Evolutionary conservation across 192 early-diverging fungal genomes (phyloP), one percentile per base, ranked within the genome.

Genomic region (Gamsiella multidivaricata): DNA sequence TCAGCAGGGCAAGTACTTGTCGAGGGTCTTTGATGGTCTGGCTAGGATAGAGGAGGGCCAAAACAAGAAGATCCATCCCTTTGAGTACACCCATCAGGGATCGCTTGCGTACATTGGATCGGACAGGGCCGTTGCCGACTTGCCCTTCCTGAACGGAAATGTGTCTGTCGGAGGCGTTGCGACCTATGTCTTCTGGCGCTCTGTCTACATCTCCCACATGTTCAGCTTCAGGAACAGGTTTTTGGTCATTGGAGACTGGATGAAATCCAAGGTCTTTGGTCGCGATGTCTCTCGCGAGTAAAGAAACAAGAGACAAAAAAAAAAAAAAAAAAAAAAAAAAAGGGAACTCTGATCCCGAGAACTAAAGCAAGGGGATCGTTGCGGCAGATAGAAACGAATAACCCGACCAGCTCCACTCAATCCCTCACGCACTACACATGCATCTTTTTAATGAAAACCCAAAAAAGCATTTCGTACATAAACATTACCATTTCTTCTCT

Each of bases 41-140:
- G 87, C 84, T 41, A 79, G 78, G 34, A 80, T 75, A n/a, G 83
- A 85, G 8, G 39, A 79, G n/a, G 64, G 82, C 2, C 49, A 81
- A 43, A 54, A 65, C 39, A 79, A 66, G 56, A 70, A 81, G 54
- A 84, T 88, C 36, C 80, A 78, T 17, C 91, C 92, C 52, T 95
- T 94, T 84, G 86, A 91, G 60, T 98, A 96, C 85, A 85, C 89
- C 49, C 92, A 94, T 59, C 86, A 92, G 69, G 96, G 95, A 29
- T 93, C 94, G 10, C 74, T 97, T 46, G 95, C 94, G 17, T 97
- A 98, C 76, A 92, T 98, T 84, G 94, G 95, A 11, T 87, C 88
- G n/a, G 96, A 98, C 65, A 90, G 92, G 82, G 96, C 95, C 37
- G 96, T 98, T 82, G 95, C 95, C 5, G 95, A 98, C 61, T 71